These are phyloP conservation scores for Neofusicoccum cordaticola DNA, from an alignment of 2,329 filamentous ascomycete genomes.

Conservation along the genomic window DNA sequence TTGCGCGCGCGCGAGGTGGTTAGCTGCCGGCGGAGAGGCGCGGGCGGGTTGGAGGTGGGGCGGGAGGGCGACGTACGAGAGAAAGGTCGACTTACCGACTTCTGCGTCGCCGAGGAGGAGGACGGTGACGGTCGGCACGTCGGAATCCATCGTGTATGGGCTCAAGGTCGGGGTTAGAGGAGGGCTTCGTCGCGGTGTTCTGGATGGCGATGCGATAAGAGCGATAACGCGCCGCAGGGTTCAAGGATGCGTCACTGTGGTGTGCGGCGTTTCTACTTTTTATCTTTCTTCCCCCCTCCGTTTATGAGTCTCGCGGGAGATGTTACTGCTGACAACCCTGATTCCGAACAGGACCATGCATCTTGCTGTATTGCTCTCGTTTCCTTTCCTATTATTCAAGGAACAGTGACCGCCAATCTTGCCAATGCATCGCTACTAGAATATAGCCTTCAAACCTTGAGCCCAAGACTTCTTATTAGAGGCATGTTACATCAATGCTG, in stretches of 20 bases:
- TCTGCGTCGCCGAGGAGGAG: slow-evolving; percentile 58
- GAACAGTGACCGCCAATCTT: no score
- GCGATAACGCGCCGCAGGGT: background rate
- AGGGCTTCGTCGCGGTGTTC: background rate
- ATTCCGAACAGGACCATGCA: no score
- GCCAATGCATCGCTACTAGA: no score
- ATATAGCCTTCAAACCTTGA: no score
- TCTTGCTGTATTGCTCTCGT: no score
- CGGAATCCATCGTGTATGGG: background rate
- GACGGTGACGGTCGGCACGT: slow-evolving; percentile 45
- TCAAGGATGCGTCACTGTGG: background rate
- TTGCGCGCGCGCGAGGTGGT: background rate
- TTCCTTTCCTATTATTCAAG: no score
- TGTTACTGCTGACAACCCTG: no score
- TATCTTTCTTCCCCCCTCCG: no score
- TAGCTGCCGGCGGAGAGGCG: background rate
- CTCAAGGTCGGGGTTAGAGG: background rate
- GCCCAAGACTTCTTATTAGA: no score
- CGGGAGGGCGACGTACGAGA: slow-evolving; percentile 51
- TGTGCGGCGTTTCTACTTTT: no score
- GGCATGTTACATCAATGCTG: no score
- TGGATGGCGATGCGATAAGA: background rate
- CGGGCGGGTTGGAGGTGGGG: background rate
- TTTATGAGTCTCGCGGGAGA: no score
- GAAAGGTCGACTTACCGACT: slow-evolving; percentile 62